These are phyloP conservation scores for Magnusiomyces ingens DNA, from an alignment of 1,139 yeast genomes.

Conservation along the genomic window DNA sequence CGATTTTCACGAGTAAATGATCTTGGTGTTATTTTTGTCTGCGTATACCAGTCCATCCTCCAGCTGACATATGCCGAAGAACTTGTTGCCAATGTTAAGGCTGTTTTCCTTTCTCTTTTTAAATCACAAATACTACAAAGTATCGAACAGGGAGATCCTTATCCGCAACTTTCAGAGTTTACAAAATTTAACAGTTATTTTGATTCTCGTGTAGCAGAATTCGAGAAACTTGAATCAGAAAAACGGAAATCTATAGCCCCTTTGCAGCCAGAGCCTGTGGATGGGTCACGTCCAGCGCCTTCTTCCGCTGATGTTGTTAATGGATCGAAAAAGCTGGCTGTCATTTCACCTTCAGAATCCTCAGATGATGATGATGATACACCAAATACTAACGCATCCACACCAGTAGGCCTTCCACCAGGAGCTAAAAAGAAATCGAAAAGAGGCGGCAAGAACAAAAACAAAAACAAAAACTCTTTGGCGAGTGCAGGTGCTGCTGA, in stretches of 20 bases:
- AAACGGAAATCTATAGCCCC: constrained; percentile 7
- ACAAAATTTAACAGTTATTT: constrained; percentile 31
- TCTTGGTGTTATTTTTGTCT: constrained; percentile 31
- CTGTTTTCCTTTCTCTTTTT: constrained; percentile 30
- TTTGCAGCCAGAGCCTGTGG: neutral
- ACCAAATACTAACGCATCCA: constrained; percentile 9
- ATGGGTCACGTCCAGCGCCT: neutral
- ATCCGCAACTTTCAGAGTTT: constrained; percentile 22
- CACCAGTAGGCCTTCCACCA: constrained; percentile 6
- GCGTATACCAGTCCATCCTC: constrained; percentile 33
- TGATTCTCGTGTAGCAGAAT: constrained; percentile 17
- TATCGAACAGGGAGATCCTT: constrained; percentile 13
- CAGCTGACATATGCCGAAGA: constrained; percentile 34
- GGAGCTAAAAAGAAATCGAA: constrained; percentile 11
- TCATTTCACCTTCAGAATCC: neutral
- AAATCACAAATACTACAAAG: constrained; percentile 23
- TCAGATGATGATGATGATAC: constrained; percentile 6
- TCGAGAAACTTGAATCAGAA: neutral
- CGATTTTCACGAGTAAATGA: constrained; percentile 33
- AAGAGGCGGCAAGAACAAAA: constrained; percentile 19
- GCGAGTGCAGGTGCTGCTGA: constrained; percentile 10
- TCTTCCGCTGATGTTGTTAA: constrained; percentile 4
- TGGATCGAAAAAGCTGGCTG: neutral
- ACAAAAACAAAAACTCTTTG: constrained; percentile 6
- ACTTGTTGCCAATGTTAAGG: constrained; percentile 30